Evolutionary conservation across 1,284 basidiomycete species (phyloP), one percentile per base, ranked within the genome.

Genomic region (Termitomyces sp.): DNA sequence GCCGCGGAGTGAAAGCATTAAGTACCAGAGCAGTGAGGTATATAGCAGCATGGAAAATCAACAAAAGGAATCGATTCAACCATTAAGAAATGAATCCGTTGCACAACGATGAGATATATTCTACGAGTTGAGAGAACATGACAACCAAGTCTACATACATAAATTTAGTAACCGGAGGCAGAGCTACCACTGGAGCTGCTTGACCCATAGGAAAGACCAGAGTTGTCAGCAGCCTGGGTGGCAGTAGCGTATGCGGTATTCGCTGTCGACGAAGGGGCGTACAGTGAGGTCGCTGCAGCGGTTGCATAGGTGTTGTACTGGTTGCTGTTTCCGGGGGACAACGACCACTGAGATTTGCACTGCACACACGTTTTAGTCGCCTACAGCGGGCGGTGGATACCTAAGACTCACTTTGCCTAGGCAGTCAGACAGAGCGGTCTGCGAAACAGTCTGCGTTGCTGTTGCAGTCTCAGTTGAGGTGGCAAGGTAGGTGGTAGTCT

Each of bases 271-370:
- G 30, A 46, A 40, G 15, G 31, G 6, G 39, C 13, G 21, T 30
- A 50, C 17, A 33, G 1, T 33, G 45, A 47, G 31, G 45, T 34
- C 45, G 59, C 56, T 39, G 57, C 62, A 34, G 57, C 62, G 28
- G 69, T 58, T 43, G 72, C 73, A 61, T 84, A 84, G 12, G 80
- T 80, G 69, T 81, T 82, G 62, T 70, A 72, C 53, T 55, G 60
- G 70, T 79, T 71, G 71, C 71, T 74, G 72, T 80, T 84, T 21
- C 82, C 81, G 15, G 69, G 56, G 12, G 65, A 75, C 65, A 86
- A 66, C 49, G 72, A 73, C 74, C 77, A 84, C 56, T 67, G 65
- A 39, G 75, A 79, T 73, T 84, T 82, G 77, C 84, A 86, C 78
- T 82, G 58, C 50, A 26, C 19, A 49, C 26, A 41, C 10, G 49